Conservation (phyloP, 768 basidiomycete species). For the Antrodiella citrinella region DNA sequence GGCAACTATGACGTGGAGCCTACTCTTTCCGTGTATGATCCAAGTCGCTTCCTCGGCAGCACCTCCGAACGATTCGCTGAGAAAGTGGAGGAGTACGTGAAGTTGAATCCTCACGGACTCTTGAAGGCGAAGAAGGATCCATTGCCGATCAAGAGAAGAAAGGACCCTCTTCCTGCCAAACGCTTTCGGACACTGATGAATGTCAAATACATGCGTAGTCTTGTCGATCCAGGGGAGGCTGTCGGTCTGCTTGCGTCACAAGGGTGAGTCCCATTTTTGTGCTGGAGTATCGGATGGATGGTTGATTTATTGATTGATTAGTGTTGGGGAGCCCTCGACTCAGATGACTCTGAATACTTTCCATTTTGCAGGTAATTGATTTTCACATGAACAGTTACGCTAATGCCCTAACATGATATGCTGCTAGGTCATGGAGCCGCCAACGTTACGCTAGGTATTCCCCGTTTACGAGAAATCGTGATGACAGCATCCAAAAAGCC, state of each 20-base stretch:
- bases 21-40: constrained; percentile 65
- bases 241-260: constrained; percentile 95
- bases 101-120: constrained; percentile 56
- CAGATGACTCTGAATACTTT: constrained; percentile 99
- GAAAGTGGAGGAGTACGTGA: constrained; percentile 71
- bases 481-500: constrained; percentile 97
- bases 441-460: constrained; percentile 98
- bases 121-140: constrained; percentile 37
- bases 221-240: constrained; percentile 98
- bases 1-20: constrained; percentile 54
- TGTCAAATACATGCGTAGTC: constrained; percentile 84
- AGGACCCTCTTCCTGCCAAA: constrained; percentile 36
- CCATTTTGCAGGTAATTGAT: constrained; percentile 82
- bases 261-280: constrained; percentile 49
- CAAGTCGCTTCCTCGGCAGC: constrained; percentile 74
- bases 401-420: background rate
- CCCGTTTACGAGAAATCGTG: constrained; percentile 95
- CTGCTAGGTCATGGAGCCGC: constrained; percentile 89
- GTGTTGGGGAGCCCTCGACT: constrained; percentile 97
- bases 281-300: background rate
- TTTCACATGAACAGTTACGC: background rate
- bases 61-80: constrained; percentile 90
- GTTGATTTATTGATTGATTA: constrained; percentile 22
- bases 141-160: constrained; percentile 35
- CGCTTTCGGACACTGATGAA: constrained; percentile 82